A percentile compares a stretch with the other conserved stretches of the same genome.
These are phyloP conservation scores for Skeletonema tropicum DNA, from an alignment of 108 stramenopile species.

Conservation along the genomic window DNA sequence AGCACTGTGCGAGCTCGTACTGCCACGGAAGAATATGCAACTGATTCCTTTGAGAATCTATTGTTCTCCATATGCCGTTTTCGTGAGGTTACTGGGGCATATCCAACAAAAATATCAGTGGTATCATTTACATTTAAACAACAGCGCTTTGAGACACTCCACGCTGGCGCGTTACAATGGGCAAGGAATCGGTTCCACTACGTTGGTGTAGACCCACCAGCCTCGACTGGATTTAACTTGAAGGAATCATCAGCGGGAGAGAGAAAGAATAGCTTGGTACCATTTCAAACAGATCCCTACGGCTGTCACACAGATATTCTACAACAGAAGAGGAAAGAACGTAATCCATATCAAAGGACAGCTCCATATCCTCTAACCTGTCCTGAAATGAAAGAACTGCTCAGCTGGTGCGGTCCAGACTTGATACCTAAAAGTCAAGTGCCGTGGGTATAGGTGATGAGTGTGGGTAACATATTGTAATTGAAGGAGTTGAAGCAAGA, in stretches of 20 bases:
- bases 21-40: slow-evolving; percentile 92
- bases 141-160: slow-evolving; percentile 83
- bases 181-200: slow-evolving; percentile 78
- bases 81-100: slow-evolving; percentile 89
- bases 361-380: slow-evolving; percentile 89
- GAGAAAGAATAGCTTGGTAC: slow-evolving; percentile 70
- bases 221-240: slow-evolving; percentile 82
- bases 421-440: slow-evolving; percentile 59
- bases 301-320: slow-evolving; percentile 85
- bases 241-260: slow-evolving; percentile 70
- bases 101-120: slow-evolving; percentile 87
- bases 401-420: slow-evolving; percentile 88
- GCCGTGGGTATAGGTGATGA: slow-evolving; percentile 55
- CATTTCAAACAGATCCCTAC: slow-evolving; percentile 92
- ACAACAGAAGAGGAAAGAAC: slow-evolving; percentile 78
- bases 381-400: slow-evolving; percentile 86
- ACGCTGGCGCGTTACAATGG: slow-evolving; percentile 87
- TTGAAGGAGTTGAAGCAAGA: too few species aligned
- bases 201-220: slow-evolving; percentile 87
- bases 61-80: slow-evolving; percentile 97
- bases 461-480: too few species aligned
- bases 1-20: slow-evolving; percentile 78
- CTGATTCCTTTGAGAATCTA: slow-evolving; percentile 96
- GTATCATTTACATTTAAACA: slow-evolving; percentile 96
- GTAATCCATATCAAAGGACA: slow-evolving; percentile 91